Conservation (phyloP, 768 basidiomycete species). For the Heimioporus sp. region DNA sequence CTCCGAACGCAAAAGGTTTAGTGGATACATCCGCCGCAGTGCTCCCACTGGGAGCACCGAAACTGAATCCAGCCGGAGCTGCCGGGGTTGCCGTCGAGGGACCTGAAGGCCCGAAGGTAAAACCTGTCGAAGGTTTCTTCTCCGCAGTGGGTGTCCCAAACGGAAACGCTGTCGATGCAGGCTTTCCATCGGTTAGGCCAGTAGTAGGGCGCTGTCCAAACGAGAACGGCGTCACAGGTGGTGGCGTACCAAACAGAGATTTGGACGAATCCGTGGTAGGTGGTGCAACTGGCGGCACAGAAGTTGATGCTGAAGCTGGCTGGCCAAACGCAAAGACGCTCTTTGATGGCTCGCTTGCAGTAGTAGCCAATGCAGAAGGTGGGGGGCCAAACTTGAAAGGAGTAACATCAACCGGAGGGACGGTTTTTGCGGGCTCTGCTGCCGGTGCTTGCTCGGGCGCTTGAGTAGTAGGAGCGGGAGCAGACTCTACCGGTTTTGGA, state of each 20-base stretch:
- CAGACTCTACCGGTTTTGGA: slow-evolving; percentile 21
- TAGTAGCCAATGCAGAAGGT: slow-evolving; percentile 1
- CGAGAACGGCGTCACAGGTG: slow-evolving; percentile 36
- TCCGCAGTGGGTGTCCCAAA: slow-evolving; percentile 35
- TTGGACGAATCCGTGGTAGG: slow-evolving; percentile 38
- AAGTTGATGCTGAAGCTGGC: slow-evolving; percentile 8
- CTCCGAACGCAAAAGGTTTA: slow-evolving; percentile 57
- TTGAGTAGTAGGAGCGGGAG: slow-evolving; percentile 2
- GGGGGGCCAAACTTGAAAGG: slow-evolving; percentile 31
- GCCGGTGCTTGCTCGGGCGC: slow-evolving; percentile 10
- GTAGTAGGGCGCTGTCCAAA: slow-evolving; percentile 38
- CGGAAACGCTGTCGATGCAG: slow-evolving; percentile 16
- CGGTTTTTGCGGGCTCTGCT: slow-evolving; percentile 6
- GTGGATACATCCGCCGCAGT: slow-evolving; percentile 41
- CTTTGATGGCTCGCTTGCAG: slow-evolving; percentile 30
- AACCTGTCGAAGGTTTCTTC: slow-evolving; percentile 37
- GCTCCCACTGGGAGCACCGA: slow-evolving; percentile 39
- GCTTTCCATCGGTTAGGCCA: slow-evolving; percentile 24
- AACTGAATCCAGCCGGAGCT: slow-evolving; percentile 41
- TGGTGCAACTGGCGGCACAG: slow-evolving; percentile 5
- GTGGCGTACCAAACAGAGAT: slow-evolving; percentile 37
- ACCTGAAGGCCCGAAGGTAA: slow-evolving; percentile 42
- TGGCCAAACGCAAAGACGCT: slow-evolving; percentile 33
- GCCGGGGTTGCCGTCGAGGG: slow-evolving; percentile 33
- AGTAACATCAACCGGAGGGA: slow-evolving; percentile 1